phyloP scores from a whole-genome alignment of 1,284 basidiomycete species.

The Malassezia restricta region DNA sequence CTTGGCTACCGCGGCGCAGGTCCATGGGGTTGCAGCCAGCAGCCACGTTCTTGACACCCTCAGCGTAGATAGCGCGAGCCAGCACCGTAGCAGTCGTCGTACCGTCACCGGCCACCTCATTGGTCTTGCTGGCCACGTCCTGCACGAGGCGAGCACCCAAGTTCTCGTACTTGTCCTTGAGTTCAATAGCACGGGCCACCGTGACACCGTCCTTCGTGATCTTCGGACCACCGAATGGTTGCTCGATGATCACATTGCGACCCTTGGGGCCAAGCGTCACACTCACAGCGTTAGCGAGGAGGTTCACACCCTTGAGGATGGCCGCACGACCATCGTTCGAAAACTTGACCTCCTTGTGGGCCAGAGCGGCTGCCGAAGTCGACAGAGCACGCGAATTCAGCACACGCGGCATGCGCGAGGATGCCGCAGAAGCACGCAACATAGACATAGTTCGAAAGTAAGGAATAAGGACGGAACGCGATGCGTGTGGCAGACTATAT shows the following conservation, averaged over 20 bases:
- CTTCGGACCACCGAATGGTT: conserved; percentile 90
- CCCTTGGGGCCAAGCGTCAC: conserved; percentile 95
- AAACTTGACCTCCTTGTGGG: conserved; percentile 87
- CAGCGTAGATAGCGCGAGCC: conserved; percentile 89
- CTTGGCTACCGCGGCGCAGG: conserved; percentile 86
- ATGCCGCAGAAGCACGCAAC: conserved; percentile 25
- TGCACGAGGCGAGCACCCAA: conserved; percentile 93
- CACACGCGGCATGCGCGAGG: conserved; percentile 23
- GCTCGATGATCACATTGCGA: conserved; percentile 98
- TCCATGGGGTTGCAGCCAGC: conserved; percentile 99
- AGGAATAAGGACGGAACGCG: no score
- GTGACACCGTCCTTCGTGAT: conserved; percentile 99
- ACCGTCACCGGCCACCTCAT: conserved; percentile 93
- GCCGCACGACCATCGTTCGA: conserved; percentile 85
- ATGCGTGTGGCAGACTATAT: no score
- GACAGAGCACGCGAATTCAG: conserved; percentile 25
- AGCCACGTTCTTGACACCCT: conserved; percentile 98
- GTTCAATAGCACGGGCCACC: conserved; percentile 82
- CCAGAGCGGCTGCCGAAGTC: conserved; percentile 26
- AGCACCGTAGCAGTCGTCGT: conserved; percentile 96
- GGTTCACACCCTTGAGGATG: conserved; percentile 89
- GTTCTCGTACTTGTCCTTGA: conserved; percentile 97
- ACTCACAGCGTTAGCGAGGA: conserved; percentile 63
- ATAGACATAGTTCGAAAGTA: conserved; percentile 23
- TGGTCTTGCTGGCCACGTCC: conserved; percentile 90